Evolutionary conservation across 768 basidiomycete species (phyloP).

Genomic region (Mycena kentingensis): DNA sequence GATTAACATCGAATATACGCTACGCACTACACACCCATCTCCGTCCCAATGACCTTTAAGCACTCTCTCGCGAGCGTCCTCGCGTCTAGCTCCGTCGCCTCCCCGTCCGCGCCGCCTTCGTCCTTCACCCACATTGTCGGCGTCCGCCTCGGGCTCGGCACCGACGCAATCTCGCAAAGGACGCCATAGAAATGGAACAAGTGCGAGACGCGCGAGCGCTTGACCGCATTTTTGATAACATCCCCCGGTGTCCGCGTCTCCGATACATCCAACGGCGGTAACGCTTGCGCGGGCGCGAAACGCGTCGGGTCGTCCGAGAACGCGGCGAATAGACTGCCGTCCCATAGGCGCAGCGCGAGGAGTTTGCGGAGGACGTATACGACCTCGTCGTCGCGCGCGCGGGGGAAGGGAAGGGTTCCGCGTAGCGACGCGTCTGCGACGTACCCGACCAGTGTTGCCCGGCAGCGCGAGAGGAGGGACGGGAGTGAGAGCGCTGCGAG

Average conservation of each 20-base stretch:
- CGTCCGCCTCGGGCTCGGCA: constrained; percentile 63
- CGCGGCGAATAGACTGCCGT: constrained; percentile 77
- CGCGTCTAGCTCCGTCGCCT: constrained; percentile 59
- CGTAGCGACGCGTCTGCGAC: constrained; percentile 84
- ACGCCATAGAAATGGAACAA: constrained; percentile 86
- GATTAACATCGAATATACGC: background rate
- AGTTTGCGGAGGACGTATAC: constrained; percentile 82
- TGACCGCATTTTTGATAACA: constrained; percentile 69
- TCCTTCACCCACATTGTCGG: constrained; percentile 65
- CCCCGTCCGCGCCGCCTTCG: constrained; percentile 19
- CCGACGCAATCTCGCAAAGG: constrained; percentile 77
- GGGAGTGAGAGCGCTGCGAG: constrained; percentile 75
- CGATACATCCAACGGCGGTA: constrained; percentile 44
- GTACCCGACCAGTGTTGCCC: constrained; percentile 65
- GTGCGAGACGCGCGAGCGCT: constrained; percentile 77
- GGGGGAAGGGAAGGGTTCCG: constrained; percentile 86
- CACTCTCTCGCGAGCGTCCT: constrained; percentile 66
- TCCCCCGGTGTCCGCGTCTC: constrained; percentile 49
- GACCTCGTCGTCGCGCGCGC: constrained; percentile 87
- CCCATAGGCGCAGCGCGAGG: constrained; percentile 69
- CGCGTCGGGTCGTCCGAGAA: constrained; percentile 64
- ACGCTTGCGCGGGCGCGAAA: constrained; percentile 47
- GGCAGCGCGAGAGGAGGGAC: constrained; percentile 76
- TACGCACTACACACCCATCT: constrained; percentile 59
- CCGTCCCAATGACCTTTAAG: constrained; percentile 68